phyloP scores from a whole-genome alignment of 768 basidiomycete species.

The Russula sp. region DNA sequence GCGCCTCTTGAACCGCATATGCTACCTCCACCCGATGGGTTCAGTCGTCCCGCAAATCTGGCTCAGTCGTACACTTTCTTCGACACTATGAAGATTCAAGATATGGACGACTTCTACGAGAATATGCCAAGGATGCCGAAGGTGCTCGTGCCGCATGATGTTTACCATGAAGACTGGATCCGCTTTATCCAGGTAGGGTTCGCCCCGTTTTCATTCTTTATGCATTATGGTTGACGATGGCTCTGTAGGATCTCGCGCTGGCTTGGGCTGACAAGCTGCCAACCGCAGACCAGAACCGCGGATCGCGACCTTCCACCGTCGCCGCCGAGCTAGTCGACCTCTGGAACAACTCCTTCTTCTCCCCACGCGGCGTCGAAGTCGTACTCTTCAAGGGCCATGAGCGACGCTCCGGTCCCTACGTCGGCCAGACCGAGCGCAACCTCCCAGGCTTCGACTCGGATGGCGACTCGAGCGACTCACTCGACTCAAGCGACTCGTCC shows the following conservation, averaged over 20 bases:
- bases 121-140: conserved; percentile 68
- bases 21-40: conserved; percentile 60
- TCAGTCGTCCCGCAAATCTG: conserved; percentile 68
- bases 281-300: conserved; percentile 47
- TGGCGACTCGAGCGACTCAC: conserved; percentile 42
- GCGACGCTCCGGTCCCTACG: conserved; percentile 63
- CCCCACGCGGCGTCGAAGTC: conserved; percentile 70
- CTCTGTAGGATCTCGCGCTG: conserved; percentile 60
- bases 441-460: conserved; percentile 48
- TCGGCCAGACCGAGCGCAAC: conserved; percentile 53
- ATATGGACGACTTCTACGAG: conserved; percentile 73
- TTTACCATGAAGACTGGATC: conserved; percentile 76
- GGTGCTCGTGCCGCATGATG: conserved; percentile 71
- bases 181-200: conserved; percentile 66
- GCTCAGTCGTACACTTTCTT: conserved; percentile 68
- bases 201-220: too few species aligned
- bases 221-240: conserved; percentile 2
- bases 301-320: conserved; percentile 57
- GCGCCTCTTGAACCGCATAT: conserved; percentile 29
- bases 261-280: conserved; percentile 79
- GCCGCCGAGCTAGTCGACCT: conserved; percentile 70
- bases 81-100: conserved; percentile 64
- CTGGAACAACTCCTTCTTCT: conserved; percentile 79
- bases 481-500: conserved; percentile 38
- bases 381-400: conserved; percentile 78